Evolutionary conservation across 2,329 filamentous ascomycete species (phyloP), one percentile per base, ranked within the genome.

Genomic region (Exophiala mesophila): DNA sequence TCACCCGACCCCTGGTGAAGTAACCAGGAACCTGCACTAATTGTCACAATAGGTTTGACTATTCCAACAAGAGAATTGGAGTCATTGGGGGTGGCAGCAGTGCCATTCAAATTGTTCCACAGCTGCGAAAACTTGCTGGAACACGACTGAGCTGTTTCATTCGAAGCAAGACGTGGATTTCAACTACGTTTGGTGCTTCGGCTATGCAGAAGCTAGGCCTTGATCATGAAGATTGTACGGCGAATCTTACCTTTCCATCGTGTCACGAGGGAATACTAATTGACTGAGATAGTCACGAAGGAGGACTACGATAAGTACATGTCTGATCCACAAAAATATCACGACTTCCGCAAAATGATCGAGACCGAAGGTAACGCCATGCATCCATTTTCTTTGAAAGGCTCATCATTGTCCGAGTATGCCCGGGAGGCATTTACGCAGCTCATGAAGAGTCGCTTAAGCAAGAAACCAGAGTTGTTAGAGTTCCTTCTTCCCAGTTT

Each of bases 31-130:
- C 24, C 8, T 8, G n/a, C 13, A 31, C 29, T 6, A 13, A 13
- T 16, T 16, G n/a, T 31, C 17, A 5, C 29, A n/a, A n/a, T n/a
- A 36, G 39, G 1, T 56, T 55, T 28, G 59, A 64, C 39, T 44
- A 47, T 18, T 35, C 15, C 1, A 40, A 35, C 3, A 57, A 58
- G 29, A 26, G 39, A 18, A 44, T 58, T 9, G 56, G 48, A 2
- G 23, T 58, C 3, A 52, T 58, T 32, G 50, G 56, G 3, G 46
- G 43, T 28, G 56, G 55, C n/a, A 49, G 46, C 3, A 49, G 43
- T 3, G 55, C 47, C 2, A 49, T 55, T 9, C 54, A 57, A 24
- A 41, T 54, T 16, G 52, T 68, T 10, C 62, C 65, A 0, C 5
- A 31, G 5, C 29, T 31, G 5, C 29, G 17, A 13, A 13, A 5